phyloP scores from a whole-genome alignment of 108 stramenopile species.

The Poteriospumella lacustris region DNA sequence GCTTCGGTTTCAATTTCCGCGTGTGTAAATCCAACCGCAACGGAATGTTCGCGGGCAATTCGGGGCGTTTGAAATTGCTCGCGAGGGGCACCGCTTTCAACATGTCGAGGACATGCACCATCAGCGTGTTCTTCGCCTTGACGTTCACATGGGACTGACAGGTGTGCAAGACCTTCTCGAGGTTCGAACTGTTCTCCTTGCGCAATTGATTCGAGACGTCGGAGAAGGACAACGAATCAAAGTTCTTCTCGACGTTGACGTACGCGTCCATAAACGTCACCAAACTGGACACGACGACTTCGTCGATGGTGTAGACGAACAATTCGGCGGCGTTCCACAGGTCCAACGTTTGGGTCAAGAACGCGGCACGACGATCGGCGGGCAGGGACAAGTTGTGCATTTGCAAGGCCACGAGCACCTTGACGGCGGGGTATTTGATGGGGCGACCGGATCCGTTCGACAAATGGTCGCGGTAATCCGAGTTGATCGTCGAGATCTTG shows the following conservation, averaged over 20 bases:
- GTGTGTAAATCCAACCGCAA: neutral
- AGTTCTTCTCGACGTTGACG: slow-evolving; percentile 42
- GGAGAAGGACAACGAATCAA: slow-evolving; percentile 56
- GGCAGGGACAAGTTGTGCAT: slow-evolving; percentile 13
- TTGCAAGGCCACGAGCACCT: slow-evolving; percentile 58
- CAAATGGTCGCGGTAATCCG: slow-evolving; percentile 56
- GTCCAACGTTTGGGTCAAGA: slow-evolving; percentile 60
- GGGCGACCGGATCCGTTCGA: neutral
- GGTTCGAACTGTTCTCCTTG: slow-evolving; percentile 64
- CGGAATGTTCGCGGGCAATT: neutral
- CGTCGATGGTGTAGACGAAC: slow-evolving; percentile 61
- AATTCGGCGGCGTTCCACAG: slow-evolving; percentile 63
- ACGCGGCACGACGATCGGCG: slow-evolving; percentile 58
- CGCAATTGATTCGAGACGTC: slow-evolving; percentile 77
- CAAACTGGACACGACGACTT: neutral
- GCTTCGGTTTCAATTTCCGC: slow-evolving; percentile 5
- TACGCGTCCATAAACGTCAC: slow-evolving; percentile 32
- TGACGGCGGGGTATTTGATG: slow-evolving; percentile 63
- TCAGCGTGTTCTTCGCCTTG: slow-evolving; percentile 63
- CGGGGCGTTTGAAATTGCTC: slow-evolving; percentile 66
- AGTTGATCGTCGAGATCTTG: slow-evolving; percentile 57
- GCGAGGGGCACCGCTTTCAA: slow-evolving; percentile 66
- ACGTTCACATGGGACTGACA: slow-evolving; percentile 74
- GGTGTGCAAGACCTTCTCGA: slow-evolving; percentile 62
- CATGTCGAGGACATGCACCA: slow-evolving; percentile 62